Conservation (phyloP, 2,329 filamentous ascomycete genomes). For the Botrytis fabae region DNA sequence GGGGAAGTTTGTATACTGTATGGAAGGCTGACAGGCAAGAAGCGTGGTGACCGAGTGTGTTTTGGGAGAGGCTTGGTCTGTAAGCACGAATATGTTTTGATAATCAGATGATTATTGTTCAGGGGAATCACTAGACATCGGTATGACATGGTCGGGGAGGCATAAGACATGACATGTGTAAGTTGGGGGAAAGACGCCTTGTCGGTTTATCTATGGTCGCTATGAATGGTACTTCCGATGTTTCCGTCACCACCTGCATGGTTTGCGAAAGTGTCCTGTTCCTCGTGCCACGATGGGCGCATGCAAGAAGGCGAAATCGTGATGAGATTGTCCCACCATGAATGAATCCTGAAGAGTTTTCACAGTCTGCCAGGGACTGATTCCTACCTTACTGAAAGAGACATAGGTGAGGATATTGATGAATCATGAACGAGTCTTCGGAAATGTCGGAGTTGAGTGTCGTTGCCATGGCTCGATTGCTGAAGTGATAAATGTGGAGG, state of each 20-base stretch:
- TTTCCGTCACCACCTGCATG: neutral
- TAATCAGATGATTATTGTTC: conserved; percentile 12
- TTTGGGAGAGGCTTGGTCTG: neutral
- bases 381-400: neutral
- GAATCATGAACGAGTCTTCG: conserved; percentile 12
- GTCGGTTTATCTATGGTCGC: neutral
- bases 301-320: conserved; percentile 10
- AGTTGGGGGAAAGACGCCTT: neutral
- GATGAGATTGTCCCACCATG: neutral
- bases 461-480: conserved; percentile 12
- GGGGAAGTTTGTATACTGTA: neutral
- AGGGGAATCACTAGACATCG: neutral
- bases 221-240: neutral
- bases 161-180: neutral
- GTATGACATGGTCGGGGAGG: neutral
- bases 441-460: conserved; percentile 15
- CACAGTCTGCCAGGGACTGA: neutral
- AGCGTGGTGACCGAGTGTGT: neutral
- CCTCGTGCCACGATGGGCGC: neutral
- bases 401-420: conserved; percentile 13
- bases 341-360: neutral
- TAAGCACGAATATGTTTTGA: neutral
- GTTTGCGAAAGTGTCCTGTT: neutral
- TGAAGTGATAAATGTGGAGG: neutral
- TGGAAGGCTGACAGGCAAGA: neutral